Evolutionary conservation across 2,329 filamentous ascomycete species (phyloP).

Genomic region (Scleromitrula shiraiana): DNA sequence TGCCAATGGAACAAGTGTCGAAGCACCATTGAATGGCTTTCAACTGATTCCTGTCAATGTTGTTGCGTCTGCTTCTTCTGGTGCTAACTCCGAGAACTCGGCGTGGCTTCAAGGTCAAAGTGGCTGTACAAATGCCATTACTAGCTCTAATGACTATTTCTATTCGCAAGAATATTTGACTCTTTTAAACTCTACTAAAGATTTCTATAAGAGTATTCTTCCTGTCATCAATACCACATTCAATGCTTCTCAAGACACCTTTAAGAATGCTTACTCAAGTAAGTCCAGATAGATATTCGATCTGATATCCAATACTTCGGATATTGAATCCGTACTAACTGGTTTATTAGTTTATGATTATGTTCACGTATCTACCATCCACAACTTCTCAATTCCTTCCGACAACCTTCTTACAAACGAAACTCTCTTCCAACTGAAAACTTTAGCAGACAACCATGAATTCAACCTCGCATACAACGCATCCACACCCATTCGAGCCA

Average conservation of each 20-base stretch:
- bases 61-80: conserved; percentile 43
- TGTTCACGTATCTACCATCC: conserved; percentile 51
- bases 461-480: conserved; percentile 76
- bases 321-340: too few species aligned
- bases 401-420: conserved; percentile 50
- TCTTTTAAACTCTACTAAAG: conserved; percentile 43
- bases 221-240: conserved; percentile 50
- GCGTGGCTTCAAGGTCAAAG: conserved; percentile 52
- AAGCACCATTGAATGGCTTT: conserved; percentile 68
- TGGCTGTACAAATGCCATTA: conserved; percentile 46
- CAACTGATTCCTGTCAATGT: conserved; percentile 72
- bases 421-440: conserved; percentile 54
- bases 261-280: conserved; percentile 57
- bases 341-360: conserved; percentile 45
- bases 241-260: conserved; percentile 37
- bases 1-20: conserved; percentile 59
- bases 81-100: conserved; percentile 47
- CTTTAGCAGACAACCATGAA: conserved; percentile 73
- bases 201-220: conserved; percentile 49
- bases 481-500: conserved; percentile 56
- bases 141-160: conserved; percentile 49
- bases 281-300: conserved; percentile 24
- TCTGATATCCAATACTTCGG: too few species aligned
- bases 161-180: conserved; percentile 38
- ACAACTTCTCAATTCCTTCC: conserved; percentile 53